Evolutionary conservation across 495 filamentous ascomycete genomes (phyloP).

Genomic region (Penicillium daleae): DNA sequence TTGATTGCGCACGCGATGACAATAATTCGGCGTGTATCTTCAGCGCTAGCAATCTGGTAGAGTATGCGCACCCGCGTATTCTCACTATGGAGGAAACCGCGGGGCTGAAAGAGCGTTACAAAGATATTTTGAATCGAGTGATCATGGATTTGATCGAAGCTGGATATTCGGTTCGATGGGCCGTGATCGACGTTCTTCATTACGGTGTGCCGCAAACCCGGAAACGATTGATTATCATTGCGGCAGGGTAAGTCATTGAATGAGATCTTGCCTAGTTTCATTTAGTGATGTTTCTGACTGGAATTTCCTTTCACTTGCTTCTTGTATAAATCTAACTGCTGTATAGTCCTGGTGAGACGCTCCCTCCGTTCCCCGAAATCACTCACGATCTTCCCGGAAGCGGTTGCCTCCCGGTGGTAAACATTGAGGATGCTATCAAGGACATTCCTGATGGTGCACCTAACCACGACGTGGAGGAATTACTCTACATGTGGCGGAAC

Average conservation of each 20-base stretch:
- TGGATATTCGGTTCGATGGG: conserved; percentile 72
- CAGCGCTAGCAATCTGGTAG: conserved; percentile 61
- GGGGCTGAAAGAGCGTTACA: conserved; percentile 58
- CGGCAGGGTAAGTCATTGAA: conserved; percentile 63
- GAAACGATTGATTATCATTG: conserved; percentile 74
- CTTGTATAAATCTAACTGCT: neutral
- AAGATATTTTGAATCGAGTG: conserved; percentile 59
- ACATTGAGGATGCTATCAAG: conserved; percentile 52
- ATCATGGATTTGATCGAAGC: conserved; percentile 64
- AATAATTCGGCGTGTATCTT: conserved; percentile 78
- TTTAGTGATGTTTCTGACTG: too few species aligned
- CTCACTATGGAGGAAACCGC: conserved; percentile 87
- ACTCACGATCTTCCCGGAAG: conserved; percentile 57
- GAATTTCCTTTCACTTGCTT: too few species aligned
- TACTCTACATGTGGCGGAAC: conserved; percentile 6
- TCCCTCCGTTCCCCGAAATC: conserved; percentile 68
- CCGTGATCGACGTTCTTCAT: conserved; percentile 53
- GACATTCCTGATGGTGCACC: conserved; percentile 44
- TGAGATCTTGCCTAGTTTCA: neutral
- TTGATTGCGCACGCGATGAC: conserved; percentile 60
- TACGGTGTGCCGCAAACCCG: conserved; percentile 67
- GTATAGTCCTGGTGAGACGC: conserved; percentile 69
- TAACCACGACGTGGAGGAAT: conserved; percentile 50
- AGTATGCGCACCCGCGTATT: conserved; percentile 64
- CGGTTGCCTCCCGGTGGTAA: conserved; percentile 38